Percentiles rank a stretch among this genome's conserved stretches.
Conservation (phyloP, 2,329 filamentous ascomycete genomes). For the Xylariales sp. region DNA sequence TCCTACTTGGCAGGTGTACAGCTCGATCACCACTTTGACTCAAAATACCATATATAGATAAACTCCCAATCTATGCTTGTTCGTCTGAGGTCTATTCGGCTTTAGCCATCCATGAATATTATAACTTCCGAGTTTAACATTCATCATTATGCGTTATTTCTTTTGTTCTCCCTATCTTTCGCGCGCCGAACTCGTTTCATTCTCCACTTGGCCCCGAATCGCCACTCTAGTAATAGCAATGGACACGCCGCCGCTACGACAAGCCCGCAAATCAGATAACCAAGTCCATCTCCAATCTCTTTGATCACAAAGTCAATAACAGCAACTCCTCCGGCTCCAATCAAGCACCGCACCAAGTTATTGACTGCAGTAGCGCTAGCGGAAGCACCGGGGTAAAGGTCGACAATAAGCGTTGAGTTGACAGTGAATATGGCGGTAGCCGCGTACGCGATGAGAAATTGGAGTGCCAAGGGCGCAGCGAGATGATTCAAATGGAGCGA, state of each 20-base stretch:
- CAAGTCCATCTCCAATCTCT: slow-evolving; percentile 16
- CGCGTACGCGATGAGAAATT: slow-evolving; percentile 29
- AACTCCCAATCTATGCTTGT: no score
- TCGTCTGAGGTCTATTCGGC: no score
- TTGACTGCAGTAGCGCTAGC: slow-evolving; percentile 29
- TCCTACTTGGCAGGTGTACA: no score
- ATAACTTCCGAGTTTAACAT: no score
- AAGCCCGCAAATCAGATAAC: slow-evolving; percentile 5
- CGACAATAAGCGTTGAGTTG: slow-evolving; percentile 28
- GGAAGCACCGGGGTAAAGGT: slow-evolving; percentile 26
- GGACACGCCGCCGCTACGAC: background rate
- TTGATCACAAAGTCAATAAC: slow-evolving; percentile 11
- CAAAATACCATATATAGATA: no score
- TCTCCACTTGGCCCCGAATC: no score
- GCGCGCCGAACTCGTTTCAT: no score
- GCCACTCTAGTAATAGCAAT: background rate
- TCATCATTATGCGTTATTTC: no score
- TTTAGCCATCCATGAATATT: no score
- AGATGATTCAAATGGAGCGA: slow-evolving; percentile 19
- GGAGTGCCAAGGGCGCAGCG: slow-evolving; percentile 24
- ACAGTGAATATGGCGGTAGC: slow-evolving; percentile 29
- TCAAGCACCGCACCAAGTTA: slow-evolving; percentile 28
- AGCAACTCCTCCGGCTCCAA: slow-evolving; percentile 27
- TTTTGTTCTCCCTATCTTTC: no score
- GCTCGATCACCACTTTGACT: no score